Base-by-base conservation (phyloP, 441 rosid genomes). In the Omphalea diandra region DNA sequence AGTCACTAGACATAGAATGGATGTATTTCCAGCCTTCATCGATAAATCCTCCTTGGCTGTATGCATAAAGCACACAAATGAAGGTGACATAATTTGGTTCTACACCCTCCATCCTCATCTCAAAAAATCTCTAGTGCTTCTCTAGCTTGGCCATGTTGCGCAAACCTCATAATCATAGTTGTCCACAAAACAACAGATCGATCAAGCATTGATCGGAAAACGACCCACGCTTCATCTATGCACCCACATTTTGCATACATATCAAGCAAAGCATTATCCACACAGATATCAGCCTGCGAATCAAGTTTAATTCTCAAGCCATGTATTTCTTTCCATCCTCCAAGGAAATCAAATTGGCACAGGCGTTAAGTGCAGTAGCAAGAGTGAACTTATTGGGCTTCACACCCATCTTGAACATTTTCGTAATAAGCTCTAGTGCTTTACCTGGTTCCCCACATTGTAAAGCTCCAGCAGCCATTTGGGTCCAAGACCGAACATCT, bases 191-290 rank as follows among this genome's bases (percentile, higher is more conserved):
- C 81, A 54, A 82, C 77, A 67, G 83, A 77, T 36, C 56, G 76
- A 33, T 64, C 71, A 31, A n/a, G 68, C 83, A 86, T 85, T 36
- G 65, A 54, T 18, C 29, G 67, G 69, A 88, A 86, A 58, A 79
- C 56, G 36, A 44, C 68, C 68, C 66, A 69, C 24, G 87, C 83
- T 71, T 67, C 73, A 31, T 52, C 75, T 56, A 86, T 75, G 46
- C 72, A 82, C 49, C 94, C 89, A 35, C 85, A 83, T 83, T 88
- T 85, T 49, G 85, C 82, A 64, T 88, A 88, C 91, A 88, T 81
- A 82, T 86, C 84, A 11, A 84, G 74, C 32, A 88, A 83, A 14
- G 89, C 85, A 56, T 85, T 88, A 68, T 69, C 83, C 15, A 83
- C 85, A 55, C 82, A 86, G 18, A 77, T 71, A 71, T 88, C 91